Conservation (phyloP, 176 grass and related monocot species). For the Musa troglodytarum region DNA sequence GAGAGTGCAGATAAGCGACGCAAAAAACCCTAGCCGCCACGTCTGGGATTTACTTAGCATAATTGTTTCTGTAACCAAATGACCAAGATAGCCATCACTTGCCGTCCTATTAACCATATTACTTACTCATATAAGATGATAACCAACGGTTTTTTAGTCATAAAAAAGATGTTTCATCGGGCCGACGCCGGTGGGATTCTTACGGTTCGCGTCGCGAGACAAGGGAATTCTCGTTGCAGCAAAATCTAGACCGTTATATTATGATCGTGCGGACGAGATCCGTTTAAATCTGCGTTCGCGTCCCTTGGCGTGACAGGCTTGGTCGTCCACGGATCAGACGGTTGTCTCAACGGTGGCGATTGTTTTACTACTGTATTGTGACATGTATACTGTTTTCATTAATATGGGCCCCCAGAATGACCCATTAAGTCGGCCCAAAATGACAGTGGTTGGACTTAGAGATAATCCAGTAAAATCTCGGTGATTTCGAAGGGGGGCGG, state of each 20-base stretch:
- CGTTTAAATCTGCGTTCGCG: not conserved
- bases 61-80: not conserved
- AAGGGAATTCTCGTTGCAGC: not conserved
- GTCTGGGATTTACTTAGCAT: no score
- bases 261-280: not conserved
- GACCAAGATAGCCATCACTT: not conserved
- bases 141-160: not conserved
- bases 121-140: not conserved
- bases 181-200: not conserved
- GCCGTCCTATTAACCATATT: not conserved
- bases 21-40: slow-evolving; percentile 71
- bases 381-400: no score
- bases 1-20: not conserved
- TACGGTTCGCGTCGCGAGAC: not conserved
- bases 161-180: no score
- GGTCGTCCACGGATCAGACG: not conserved
- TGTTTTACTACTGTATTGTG: not conserved
- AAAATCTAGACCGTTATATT: not conserved
- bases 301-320: not conserved
- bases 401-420: no score
- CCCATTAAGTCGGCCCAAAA: no score
- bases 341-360: not conserved
- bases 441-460: no score
- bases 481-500: no score
- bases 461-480: no score